Percentiles rank a stretch among this genome's conserved stretches.
Evolutionary conservation across 108 stramenopile species (phyloP).

Genomic region (Discostella stelligeroides): DNA sequence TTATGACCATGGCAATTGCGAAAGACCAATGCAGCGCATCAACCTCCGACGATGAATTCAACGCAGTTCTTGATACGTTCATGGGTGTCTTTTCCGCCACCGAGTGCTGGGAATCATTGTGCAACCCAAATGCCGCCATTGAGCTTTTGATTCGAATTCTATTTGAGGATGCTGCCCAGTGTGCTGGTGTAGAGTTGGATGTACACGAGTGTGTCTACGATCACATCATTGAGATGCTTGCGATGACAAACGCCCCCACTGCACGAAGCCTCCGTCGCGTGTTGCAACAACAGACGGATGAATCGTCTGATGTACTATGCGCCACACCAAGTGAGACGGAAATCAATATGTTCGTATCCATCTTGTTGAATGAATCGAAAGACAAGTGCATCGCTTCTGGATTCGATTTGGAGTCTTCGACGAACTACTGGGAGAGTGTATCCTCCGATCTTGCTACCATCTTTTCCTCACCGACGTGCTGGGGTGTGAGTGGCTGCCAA

Average conservation of each 20-base stretch:
- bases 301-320: constrained; percentile 10
- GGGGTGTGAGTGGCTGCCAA: no score
- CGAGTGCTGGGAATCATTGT: constrained; percentile 37
- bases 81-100: constrained; percentile 16
- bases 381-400: constrained; percentile 9
- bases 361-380: background rate
- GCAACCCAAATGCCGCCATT: constrained; percentile 9
- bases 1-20: constrained; percentile 5
- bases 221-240: constrained; percentile 18
- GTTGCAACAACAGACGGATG: background rate
- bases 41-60: constrained; percentile 27
- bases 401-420: background rate
- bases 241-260: background rate
- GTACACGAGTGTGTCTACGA: constrained; percentile 31
- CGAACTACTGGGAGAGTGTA: constrained; percentile 4
- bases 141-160: constrained; percentile 29
- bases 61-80: constrained; percentile 19
- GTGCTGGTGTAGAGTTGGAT: constrained; percentile 30
- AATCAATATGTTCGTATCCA: background rate
- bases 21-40: constrained; percentile 21
- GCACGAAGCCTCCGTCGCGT: constrained; percentile 3
- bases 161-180: constrained; percentile 31
- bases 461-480: no score
- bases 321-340: constrained; percentile 6
- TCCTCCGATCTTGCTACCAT: no score